These are phyloP conservation scores for Pouteria glomerata DNA, from an alignment of 148 eudicot species.

Conservation along the genomic window DNA sequence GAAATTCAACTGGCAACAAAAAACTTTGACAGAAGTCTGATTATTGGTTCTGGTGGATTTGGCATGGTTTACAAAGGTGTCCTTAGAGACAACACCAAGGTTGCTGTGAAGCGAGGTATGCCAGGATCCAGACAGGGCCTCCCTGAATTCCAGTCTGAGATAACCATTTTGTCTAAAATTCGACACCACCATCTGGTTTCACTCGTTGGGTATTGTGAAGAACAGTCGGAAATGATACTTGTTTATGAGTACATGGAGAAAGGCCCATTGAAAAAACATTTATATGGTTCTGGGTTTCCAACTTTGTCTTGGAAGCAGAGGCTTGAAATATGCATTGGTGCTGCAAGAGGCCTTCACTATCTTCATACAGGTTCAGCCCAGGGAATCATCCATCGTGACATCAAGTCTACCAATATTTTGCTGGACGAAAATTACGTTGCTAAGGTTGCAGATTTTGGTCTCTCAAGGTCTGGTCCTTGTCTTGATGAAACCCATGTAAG, in stretches of 20 bases:
- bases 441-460: slow-evolving; percentile 97
- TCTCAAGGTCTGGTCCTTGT: slow-evolving; percentile 83
- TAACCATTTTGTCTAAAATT: slow-evolving; percentile 71
- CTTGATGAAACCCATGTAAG: slow-evolving; percentile 91
- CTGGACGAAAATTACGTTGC: slow-evolving; percentile 77
- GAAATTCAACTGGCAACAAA: slow-evolving; percentile 76
- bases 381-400: slow-evolving; percentile 93
- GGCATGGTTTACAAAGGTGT: slow-evolving; percentile 88
- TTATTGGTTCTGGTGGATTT: slow-evolving; percentile 89
- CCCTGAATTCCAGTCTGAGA: slow-evolving; percentile 91
- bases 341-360: slow-evolving; percentile 93
- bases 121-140: slow-evolving; percentile 95
- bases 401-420: slow-evolving; percentile 91
- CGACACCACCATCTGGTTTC: slow-evolving; percentile 89
- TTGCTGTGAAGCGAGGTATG: slow-evolving; percentile 84
- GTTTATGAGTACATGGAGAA: slow-evolving; percentile 86
- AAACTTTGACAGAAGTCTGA: slow-evolving; percentile 60
- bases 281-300: slow-evolving; percentile 51
- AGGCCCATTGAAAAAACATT: slow-evolving; percentile 77
- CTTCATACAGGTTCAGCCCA: slow-evolving; percentile 93
- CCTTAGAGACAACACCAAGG: slow-evolving; percentile 53
- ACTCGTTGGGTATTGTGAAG: slow-evolving; percentile 91
- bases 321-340: slow-evolving; percentile 90
- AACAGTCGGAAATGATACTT: slow-evolving; percentile 92
- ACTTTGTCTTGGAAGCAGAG: slow-evolving; percentile 86